A percentile compares a stretch with the other conserved stretches of the same genome.
phyloP scores from a whole-genome alignment of 176 grass and related monocot genomes.

The Phoenix roebelenii region DNA sequence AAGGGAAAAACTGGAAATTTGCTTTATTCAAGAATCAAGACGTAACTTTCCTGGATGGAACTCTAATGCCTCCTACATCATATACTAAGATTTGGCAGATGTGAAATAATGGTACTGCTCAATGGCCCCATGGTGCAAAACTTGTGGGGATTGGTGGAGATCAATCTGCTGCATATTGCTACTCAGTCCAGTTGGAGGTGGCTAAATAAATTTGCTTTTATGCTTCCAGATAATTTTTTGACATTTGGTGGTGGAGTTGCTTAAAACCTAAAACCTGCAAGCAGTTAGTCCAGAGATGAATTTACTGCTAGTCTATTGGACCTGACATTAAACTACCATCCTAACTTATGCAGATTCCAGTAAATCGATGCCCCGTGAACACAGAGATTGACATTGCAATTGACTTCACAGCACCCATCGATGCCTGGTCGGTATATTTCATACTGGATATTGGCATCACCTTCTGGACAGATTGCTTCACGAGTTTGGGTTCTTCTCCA shows the following conservation, averaged over 20 bases:
- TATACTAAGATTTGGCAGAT: conserved; percentile 83
- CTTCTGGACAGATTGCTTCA: conserved; percentile 56
- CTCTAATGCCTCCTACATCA: conserved; percentile 44
- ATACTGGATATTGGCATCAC: conserved; percentile 69
- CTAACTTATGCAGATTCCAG: conserved; percentile 36
- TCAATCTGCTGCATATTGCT: conserved; percentile 30
- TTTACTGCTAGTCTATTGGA: too few species aligned
- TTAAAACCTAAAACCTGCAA: too few species aligned
- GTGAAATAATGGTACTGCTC: conserved; percentile 42
- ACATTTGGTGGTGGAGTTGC: too few species aligned
- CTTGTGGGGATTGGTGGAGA: conserved; percentile 63
- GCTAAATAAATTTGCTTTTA: too few species aligned
- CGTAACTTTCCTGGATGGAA: conserved; percentile 69
- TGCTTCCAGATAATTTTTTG: too few species aligned
- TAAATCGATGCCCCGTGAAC: conserved; percentile 24
- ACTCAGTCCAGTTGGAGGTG: conserved; percentile 41
- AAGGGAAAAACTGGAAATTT: conserved; percentile 39
- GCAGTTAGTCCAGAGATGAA: too few species aligned
- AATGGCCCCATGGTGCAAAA: conserved; percentile 55
- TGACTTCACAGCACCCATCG: conserved; percentile 44
- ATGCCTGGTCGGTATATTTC: conserved; percentile 61
- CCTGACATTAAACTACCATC: too few species aligned
- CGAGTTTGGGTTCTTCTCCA: conserved; percentile 71
- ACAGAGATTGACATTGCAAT: conserved; percentile 50
- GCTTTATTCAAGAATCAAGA: conserved; percentile 59